A percentile compares a stretch with the other conserved stretches of the same genome.
Evolutionary conservation across 345 rosid genomes (phyloP).

Genomic region (Camelina hispida): DNA sequence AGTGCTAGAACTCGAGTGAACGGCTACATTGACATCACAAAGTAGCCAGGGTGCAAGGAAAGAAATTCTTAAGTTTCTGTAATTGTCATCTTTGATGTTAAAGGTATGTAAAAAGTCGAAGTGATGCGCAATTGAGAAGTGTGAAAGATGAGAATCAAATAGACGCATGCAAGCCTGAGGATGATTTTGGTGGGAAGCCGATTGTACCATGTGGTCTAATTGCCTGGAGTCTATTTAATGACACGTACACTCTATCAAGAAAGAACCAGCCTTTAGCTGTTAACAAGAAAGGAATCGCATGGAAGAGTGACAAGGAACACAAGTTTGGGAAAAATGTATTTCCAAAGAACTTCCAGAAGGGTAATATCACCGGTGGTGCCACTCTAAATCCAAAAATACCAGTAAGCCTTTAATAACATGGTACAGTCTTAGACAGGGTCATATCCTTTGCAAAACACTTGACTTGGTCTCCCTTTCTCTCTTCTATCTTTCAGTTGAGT

Average conservation of each 20-base stretch:
- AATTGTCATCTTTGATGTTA: slow-evolving; percentile 23
- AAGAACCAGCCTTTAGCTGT: slow-evolving; percentile 51
- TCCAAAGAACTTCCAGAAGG: slow-evolving; percentile 81
- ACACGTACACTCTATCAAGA: slow-evolving; percentile 68
- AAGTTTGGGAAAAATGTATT: slow-evolving; percentile 83
- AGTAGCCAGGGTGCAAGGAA: slow-evolving; percentile 21
- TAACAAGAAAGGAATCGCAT: slow-evolving; percentile 74
- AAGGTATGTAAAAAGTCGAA: slow-evolving; percentile 96
- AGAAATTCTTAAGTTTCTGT: background rate
- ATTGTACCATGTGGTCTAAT: slow-evolving; percentile 97
- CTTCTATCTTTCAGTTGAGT: slow-evolving; percentile 59
- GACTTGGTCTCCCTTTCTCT: slow-evolving; percentile 29
- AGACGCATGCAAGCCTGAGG: slow-evolving; percentile 70
- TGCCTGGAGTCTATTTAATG: slow-evolving; percentile 99
- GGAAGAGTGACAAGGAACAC: slow-evolving; percentile 93
- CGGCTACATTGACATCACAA: background rate
- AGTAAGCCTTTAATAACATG: slow-evolving; percentile 52
- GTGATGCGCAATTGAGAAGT: slow-evolving; percentile 67
- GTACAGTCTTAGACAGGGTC: slow-evolving; percentile 2
- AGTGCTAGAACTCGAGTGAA: slow-evolving; percentile 1
- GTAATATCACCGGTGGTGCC: slow-evolving; percentile 66
- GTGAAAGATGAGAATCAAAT: slow-evolving; percentile 45
- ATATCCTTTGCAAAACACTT: slow-evolving; percentile 22
- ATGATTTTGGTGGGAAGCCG: slow-evolving; percentile 35
- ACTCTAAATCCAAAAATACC: slow-evolving; percentile 47